Percentiles rank a stretch among this genome's conserved stretches.
phyloP scores from a whole-genome alignment of 1,139 yeast genomes.

The Torulaspora globosa region DNA sequence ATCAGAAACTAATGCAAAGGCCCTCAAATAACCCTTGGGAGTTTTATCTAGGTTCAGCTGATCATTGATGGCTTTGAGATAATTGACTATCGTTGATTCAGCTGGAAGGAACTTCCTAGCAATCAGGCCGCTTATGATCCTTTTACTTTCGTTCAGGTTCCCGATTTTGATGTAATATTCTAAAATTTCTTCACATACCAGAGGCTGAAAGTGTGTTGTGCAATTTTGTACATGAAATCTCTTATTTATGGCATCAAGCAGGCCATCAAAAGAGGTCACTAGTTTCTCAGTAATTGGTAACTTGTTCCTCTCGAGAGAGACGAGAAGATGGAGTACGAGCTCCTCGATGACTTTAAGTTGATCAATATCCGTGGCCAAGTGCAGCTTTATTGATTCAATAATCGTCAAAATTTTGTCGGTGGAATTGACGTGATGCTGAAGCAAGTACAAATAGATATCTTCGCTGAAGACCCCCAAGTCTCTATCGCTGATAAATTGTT shows the following conservation, averaged over 20 bases:
- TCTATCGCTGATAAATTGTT: slow-evolving; percentile 11
- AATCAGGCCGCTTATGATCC: slow-evolving; percentile 14
- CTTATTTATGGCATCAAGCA: slow-evolving; percentile 12
- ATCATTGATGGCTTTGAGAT: slow-evolving; percentile 17
- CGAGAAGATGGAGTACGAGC: slow-evolving; percentile 15
- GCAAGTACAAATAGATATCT: slow-evolving; percentile 19
- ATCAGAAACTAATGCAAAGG: slow-evolving; percentile 21
- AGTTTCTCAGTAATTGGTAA: slow-evolving; percentile 5
- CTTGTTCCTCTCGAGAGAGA: slow-evolving; percentile 11
- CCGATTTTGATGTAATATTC: slow-evolving; percentile 13
- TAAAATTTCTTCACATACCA: slow-evolving; percentile 14
- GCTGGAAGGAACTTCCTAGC: slow-evolving; percentile 15
- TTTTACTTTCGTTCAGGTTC: slow-evolving; percentile 18
- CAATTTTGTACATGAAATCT: slow-evolving; percentile 17
- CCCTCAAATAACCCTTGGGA: slow-evolving; percentile 10
- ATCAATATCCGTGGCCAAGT: slow-evolving; percentile 16
- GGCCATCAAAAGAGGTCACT: slow-evolving; percentile 6
- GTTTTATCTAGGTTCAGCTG: not conserved
- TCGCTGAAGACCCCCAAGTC: slow-evolving; percentile 18
- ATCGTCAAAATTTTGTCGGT: slow-evolving; percentile 15
- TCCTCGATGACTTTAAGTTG: slow-evolving; percentile 18
- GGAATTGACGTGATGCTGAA: slow-evolving; percentile 20
- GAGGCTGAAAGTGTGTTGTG: slow-evolving; percentile 15
- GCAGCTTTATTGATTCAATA: slow-evolving; percentile 14
- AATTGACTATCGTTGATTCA: slow-evolving; percentile 12